A percentile compares a stretch with the other conserved stretches of the same genome.
These are phyloP conservation scores for Fusarium gaditjirri DNA, from an alignment of 2,329 filamentous ascomycete genomes.

Conservation along the genomic window DNA sequence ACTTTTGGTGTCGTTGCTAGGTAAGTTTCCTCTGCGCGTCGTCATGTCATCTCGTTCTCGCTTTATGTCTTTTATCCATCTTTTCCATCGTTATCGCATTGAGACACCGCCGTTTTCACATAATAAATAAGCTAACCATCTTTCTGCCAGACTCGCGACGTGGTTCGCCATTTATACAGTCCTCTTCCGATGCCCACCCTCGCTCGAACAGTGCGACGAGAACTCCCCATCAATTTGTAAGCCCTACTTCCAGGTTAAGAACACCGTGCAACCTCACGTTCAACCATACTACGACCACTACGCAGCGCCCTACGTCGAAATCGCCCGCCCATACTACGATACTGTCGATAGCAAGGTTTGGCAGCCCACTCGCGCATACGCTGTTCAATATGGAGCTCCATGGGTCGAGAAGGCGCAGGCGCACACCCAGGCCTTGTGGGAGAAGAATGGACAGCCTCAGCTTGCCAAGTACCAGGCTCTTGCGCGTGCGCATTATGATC, in stretches of 20 bases:
- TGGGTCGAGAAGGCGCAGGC: constrained; percentile 73
- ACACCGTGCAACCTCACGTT: constrained; percentile 75
- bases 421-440: constrained; percentile 79
- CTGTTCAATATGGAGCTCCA: constrained; percentile 80
- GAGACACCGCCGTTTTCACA: neutral
- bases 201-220: constrained; percentile 73
- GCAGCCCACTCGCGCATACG: constrained; percentile 73
- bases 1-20: constrained; percentile 64
- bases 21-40: constrained; percentile 51
- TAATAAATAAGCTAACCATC: neutral
- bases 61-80: constrained; percentile 9
- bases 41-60: neutral
- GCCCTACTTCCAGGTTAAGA: constrained; percentile 77
- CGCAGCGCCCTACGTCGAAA: constrained; percentile 82
- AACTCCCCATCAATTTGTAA: constrained; percentile 82
- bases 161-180: constrained; percentile 90
- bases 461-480: constrained; percentile 71
- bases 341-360: constrained; percentile 72
- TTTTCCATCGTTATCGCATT: constrained; percentile 2
- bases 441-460: constrained; percentile 79
- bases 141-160: constrained; percentile 70
- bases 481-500: constrained; percentile 73
- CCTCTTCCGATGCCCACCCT: constrained; percentile 83
- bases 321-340: constrained; percentile 79
- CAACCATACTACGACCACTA: constrained; percentile 89